Percentiles rank a stretch among this genome's conserved stretches.
Evolutionary conservation across 2,329 filamentous ascomycete species (phyloP).

Genomic region (Diaporthe aspalathi): DNA sequence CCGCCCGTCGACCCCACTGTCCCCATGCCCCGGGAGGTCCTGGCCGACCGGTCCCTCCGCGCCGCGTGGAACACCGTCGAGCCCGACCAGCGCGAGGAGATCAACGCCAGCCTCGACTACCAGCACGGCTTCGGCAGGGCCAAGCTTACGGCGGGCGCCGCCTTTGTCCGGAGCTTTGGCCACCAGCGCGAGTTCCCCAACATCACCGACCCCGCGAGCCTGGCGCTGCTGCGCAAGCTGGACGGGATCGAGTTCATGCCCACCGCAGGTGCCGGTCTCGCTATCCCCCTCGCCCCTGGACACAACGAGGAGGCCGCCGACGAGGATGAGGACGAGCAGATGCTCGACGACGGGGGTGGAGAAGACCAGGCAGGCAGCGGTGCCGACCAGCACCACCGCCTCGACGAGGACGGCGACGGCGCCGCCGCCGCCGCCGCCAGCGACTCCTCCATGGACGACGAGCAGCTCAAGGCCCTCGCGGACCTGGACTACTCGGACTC

Average conservation of each 20-base stretch:
- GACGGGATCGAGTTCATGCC: constrained; percentile 10
- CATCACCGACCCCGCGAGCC: constrained; percentile 25
- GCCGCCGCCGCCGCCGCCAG: neutral
- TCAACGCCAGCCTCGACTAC: neutral
- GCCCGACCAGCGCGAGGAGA: constrained; percentile 2
- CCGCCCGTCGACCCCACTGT: neutral
- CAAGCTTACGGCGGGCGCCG: neutral
- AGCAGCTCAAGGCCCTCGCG: constrained; percentile 35
- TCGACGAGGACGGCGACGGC: neutral
- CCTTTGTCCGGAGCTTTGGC: neutral
- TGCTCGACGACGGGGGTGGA: too few species aligned
- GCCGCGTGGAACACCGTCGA: constrained; percentile 26
- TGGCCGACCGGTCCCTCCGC: constrained; percentile 8
- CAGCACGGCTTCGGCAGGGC: neutral
- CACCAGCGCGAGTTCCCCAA: constrained; percentile 20
- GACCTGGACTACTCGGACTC: constrained; percentile 36
- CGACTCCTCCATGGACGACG: constrained; percentile 28
- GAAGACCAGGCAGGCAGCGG: too few species aligned
- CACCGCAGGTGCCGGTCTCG: neutral
- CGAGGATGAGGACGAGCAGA: neutral
- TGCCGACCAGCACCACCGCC: neutral
- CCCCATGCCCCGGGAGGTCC: constrained; percentile 26
- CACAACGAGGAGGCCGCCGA: neutral
- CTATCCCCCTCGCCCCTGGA: too few species aligned
- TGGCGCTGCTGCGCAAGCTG: constrained; percentile 32